Evolutionary conservation across 1,139 yeast genomes (phyloP), one percentile per base, ranked within the genome.

Genomic region (Geotrichum restrictum): DNA sequence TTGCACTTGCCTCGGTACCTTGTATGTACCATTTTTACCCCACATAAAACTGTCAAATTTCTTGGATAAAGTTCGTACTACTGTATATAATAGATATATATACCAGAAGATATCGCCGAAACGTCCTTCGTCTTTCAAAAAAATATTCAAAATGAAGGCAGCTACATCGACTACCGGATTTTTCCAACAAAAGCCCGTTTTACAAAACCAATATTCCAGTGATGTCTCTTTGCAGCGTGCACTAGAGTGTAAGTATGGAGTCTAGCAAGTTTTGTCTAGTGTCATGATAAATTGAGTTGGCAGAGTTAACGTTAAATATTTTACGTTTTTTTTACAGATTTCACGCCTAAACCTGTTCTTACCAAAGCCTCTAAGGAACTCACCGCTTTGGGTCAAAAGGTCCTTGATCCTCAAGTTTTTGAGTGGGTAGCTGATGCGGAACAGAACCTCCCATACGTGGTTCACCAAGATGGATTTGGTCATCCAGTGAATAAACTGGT

Each of bases 361-460:
- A 42, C 31, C 19, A 29, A 53, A 19, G 60, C 60, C 1, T 18
- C 11, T 11, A 43, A 39, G 5, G 67, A 62, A 31, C 58, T 64
- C 22, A 49, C 19, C 3, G 44, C 38, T 1, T 54, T 66, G 19
- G 69, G 69, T 4, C 61, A 57, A 5, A 48, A 45, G 18, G 65
- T 66, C n/a, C 47, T 64, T 3, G 46, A 61, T 7, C 54, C 49
- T 2, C 59, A 60, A 36, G 56, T 62, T 6, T 59, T 63, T 49
- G 64, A 62, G n/a, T 63, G 64, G 64, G 53, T 63, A 8, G 62
- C 57, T 2, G 70, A 67, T 18, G 70, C 70, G 2, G 70, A 67
- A 48, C 48, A 56, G 10, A 62, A 66, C 48, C 59, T 55, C 18
- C 70, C 70, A 2, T 58, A 52, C 19, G 57, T 66, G 19, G 63